These are phyloP conservation scores for Plasmodium relictum DNA, from an alignment of 169 alveolate genomes.

Conservation along the genomic window DNA sequence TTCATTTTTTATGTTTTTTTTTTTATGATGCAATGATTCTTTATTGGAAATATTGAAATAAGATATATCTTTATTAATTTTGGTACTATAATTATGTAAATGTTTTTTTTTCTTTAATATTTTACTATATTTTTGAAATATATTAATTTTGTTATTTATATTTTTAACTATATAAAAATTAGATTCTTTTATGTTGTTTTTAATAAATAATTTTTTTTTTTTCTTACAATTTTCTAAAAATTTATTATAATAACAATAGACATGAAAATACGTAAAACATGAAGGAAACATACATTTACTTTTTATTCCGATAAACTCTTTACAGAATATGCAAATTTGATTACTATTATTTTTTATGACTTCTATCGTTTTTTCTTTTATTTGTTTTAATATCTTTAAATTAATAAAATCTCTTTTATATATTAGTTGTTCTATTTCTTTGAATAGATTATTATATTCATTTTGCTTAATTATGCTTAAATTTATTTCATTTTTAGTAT, in stretches of 20 bases:
- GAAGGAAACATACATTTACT: conserved; percentile 69
- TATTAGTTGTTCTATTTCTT: conserved; percentile 44
- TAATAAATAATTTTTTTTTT: background rate
- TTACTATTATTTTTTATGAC: conserved; percentile 18
- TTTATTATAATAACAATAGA: conserved; percentile 41
- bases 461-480: conserved; percentile 1
- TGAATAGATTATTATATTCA: conserved; percentile 24
- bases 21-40: too few species aligned
- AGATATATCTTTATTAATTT: too few species aligned
- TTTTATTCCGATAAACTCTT: conserved; percentile 13
- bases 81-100: too few species aligned
- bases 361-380: conserved; percentile 35
- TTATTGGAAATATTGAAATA: too few species aligned
- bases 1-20: too few species aligned
- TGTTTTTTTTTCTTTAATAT: too few species aligned
- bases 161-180: background rate
- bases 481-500: conserved; percentile 7
- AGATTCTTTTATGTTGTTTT: background rate
- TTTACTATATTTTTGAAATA: too few species aligned
- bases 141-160: background rate
- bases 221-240: conserved; percentile 2
- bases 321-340: conserved; percentile 28
- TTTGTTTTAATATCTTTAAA: conserved; percentile 22
- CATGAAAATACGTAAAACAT: conserved; percentile 37
- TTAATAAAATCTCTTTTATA: conserved; percentile 55